Percentiles rank a stretch among this genome's conserved stretches.
These are phyloP conservation scores for Planoprotostelium fungivorum DNA, from an alignment of 78 protist genomes.

Conservation along the genomic window DNA sequence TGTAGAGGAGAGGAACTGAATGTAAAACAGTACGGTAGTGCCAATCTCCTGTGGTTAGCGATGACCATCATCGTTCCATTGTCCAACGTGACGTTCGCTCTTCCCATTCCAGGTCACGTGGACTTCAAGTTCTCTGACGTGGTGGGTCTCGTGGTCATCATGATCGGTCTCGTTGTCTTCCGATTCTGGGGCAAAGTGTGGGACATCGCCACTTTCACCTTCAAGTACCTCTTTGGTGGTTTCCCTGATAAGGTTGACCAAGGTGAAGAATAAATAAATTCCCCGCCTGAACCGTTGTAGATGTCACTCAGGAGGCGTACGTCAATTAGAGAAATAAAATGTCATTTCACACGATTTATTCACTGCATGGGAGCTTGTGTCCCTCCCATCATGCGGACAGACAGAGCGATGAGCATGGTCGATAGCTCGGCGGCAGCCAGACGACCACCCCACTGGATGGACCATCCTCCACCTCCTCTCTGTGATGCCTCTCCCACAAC, in stretches of 20 bases:
- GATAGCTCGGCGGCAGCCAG: background rate
- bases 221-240: background rate
- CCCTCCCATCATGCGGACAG: background rate
- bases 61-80: constrained; percentile 26
- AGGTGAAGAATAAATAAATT: no score
- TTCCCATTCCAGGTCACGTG: constrained; percentile 8
- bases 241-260: background rate
- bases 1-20: no score
- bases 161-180: background rate
- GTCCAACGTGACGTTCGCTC: constrained; percentile 11
- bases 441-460: background rate
- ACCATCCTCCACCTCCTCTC: background rate
- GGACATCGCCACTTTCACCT: background rate
- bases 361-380: background rate
- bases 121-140: background rate
- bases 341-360: no score
- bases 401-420: background rate
- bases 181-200: background rate
- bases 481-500: background rate
- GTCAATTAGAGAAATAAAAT: no score
- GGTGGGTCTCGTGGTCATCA: background rate
- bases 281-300: no score
- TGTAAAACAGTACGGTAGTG: constrained; percentile 12
- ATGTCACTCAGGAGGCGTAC: no score
- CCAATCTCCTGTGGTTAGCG: constrained; percentile 16